Conservation (phyloP, 176 grass and related monocot species). For the Zoysia pacifica region DNA sequence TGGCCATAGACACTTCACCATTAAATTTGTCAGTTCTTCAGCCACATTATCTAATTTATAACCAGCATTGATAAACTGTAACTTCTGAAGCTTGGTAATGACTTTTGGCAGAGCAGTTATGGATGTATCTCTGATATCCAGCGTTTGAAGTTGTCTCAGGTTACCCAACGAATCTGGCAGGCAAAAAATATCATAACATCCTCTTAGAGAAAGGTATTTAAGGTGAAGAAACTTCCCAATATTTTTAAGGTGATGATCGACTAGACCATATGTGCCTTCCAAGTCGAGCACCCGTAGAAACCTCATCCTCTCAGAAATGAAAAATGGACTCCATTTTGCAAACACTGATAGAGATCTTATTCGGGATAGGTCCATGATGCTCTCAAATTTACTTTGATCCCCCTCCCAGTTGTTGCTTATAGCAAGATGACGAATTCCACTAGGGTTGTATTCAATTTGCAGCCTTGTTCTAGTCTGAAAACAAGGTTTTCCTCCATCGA, state of each 20-base stretch:
- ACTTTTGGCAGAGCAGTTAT: not conserved
- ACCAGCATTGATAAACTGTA: not conserved
- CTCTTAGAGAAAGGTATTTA: not conserved
- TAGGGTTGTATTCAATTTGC: not conserved
- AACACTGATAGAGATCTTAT: not conserved
- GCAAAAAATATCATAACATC: rapidly evolving
- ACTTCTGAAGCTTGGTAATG: not conserved
- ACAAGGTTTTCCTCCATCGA: slow-evolving; percentile 5
- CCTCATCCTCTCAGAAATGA: slow-evolving; percentile 5
- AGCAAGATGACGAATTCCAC: not conserved
- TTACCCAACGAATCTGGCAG: not conserved
- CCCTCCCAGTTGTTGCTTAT: not conserved
- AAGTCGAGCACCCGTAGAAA: not conserved
- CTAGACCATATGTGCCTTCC: rapidly evolving
- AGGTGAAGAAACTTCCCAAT: slow-evolving; percentile 5
- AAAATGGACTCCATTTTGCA: not conserved
- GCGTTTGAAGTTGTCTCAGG: not conserved
- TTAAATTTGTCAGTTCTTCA: rapidly evolving
- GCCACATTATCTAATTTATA: rapidly evolving
- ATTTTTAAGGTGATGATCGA: not conserved
- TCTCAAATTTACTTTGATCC: not conserved
- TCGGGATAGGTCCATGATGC: not conserved
- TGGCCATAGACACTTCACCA: rapidly evolving
- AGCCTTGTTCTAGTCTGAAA: not conserved
- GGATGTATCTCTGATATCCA: rapidly evolving